Percentiles rank a stretch among this genome's conserved stretches.
Evolutionary conservation across 257 asterid genomes (phyloP).

Genomic region (Nicotiana paniculata): DNA sequence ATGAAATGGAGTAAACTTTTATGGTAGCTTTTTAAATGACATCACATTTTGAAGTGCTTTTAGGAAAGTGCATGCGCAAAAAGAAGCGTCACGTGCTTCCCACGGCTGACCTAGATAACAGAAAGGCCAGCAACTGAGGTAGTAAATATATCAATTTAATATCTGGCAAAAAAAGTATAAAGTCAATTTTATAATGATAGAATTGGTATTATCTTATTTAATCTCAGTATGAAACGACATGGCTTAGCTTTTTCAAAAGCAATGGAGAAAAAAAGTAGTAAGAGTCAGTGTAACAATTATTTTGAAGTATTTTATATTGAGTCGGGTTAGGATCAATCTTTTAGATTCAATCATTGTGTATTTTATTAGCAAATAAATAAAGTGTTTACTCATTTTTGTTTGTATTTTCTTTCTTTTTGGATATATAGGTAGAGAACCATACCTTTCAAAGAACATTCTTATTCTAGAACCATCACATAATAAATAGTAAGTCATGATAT

Average conservation of each 20-base stretch:
- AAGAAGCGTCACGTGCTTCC: conserved; percentile 64
- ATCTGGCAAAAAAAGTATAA: neutral
- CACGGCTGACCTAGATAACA: conserved; percentile 21
- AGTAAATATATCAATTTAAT: neutral
- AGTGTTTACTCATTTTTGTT: neutral
- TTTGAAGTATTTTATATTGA: conserved; percentile 22
- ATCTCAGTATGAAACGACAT: conserved; percentile 26
- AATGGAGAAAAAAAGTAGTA: conserved; percentile 27
- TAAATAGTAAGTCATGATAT: neutral
- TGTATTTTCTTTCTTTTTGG: conserved; percentile 7
- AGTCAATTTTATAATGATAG: neutral
- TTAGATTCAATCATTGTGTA: conserved; percentile 61
- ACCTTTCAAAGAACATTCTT: neutral
- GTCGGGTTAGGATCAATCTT: conserved; percentile 66
- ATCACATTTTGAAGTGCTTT: conserved; percentile 6
- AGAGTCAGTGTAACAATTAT: conserved; percentile 18
- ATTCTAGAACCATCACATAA: neutral
- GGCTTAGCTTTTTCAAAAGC: conserved; percentile 31
- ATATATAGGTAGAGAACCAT: neutral
- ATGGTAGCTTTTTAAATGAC: neutral
- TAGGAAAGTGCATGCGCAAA: conserved; percentile 46
- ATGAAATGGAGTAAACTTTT: neutral
- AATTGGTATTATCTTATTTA: neutral
- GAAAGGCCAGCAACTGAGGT: neutral
- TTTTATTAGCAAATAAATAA: conserved; percentile 12